Percentiles rank a stretch among this genome's conserved stretches.
Conservation (phyloP, 164 flowering plant species). For the Chloranthus sessilifolius region DNA sequence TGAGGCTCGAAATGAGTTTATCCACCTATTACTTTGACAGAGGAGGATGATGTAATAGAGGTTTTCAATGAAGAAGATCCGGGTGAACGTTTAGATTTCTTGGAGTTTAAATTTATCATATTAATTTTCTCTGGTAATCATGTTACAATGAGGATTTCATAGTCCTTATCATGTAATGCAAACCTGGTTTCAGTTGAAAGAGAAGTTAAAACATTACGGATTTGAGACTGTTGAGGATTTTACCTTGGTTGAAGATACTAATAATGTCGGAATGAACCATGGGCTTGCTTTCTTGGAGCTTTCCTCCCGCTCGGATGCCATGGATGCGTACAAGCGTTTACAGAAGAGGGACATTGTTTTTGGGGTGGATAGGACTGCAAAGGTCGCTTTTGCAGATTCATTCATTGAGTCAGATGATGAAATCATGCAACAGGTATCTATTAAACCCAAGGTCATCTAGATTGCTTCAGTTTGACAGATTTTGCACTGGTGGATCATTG, state of each 20-base stretch:
- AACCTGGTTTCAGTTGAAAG: constrained; percentile 60
- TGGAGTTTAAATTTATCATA: constrained; percentile 4
- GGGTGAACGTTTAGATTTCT: constrained; percentile 63
- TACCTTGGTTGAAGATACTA: constrained; percentile 81
- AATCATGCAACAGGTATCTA: constrained; percentile 85
- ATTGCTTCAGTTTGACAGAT: no score
- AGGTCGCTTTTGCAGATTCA: constrained; percentile 94
- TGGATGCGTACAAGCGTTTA: constrained; percentile 88
- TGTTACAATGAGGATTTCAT: neutral
- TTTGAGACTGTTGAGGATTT: constrained; percentile 70
- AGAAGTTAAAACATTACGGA: constrained; percentile 79
- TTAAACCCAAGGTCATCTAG: no score
- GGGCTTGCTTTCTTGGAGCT: constrained; percentile 96
- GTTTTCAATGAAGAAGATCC: constrained; percentile 62
- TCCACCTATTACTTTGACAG: constrained; percentile 32
- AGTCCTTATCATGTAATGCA: constrained; percentile 14
- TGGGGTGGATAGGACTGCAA: constrained; percentile 89
- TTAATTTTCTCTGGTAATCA: constrained; percentile 1
- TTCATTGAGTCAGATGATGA: constrained; percentile 93
- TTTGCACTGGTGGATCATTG: no score
- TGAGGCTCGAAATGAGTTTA: neutral
- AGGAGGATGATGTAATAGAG: constrained; percentile 57
- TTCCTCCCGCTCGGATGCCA: constrained; percentile 85
- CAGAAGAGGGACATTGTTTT: constrained; percentile 80
- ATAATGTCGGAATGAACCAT: constrained; percentile 72